Conservation (phyloP, 768 basidiomycete genomes). For the Russula olivacea region DNA sequence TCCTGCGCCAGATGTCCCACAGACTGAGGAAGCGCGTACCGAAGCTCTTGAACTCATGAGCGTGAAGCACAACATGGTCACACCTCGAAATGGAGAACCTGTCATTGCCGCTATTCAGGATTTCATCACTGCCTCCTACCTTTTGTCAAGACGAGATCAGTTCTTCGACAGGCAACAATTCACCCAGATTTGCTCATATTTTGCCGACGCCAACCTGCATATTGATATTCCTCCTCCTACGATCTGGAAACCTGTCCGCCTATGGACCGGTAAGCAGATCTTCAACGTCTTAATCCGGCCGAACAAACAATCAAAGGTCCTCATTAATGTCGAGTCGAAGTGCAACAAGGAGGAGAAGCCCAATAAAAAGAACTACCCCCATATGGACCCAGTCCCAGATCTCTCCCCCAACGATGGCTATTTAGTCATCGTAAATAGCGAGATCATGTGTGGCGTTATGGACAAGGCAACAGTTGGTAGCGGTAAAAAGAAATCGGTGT, state of each 20-base stretch:
- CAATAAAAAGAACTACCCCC: conserved; percentile 48
- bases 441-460: conserved; percentile 99
- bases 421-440: conserved; percentile 94
- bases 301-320: conserved; percentile 71
- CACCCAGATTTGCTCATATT: conserved; percentile 92
- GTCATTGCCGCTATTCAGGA: conserved; percentile 99
- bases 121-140: conserved; percentile 97
- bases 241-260: conserved; percentile 83
- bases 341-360: conserved; percentile 87
- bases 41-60: conserved; percentile 97
- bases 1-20: conserved; percentile 74
- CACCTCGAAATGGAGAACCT: conserved; percentile 96
- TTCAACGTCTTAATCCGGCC: conserved; percentile 97
- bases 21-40: conserved; percentile 96
- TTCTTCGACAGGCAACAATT: conserved; percentile 94
- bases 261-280: conserved; percentile 99
- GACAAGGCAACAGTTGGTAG: conserved; percentile 97
- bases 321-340: conserved; percentile 94
- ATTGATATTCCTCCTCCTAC: conserved; percentile 95
- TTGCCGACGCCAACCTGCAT: conserved; percentile 84
- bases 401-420: conserved; percentile 96
- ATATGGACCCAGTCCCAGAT: conserved; percentile 65
- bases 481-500: conserved; percentile 99
- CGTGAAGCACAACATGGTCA: conserved; percentile 94
- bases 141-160: conserved; percentile 86